phyloP scores from a whole-genome alignment of 371 early-diverging fungal genomes.

The Mortierella polycephala region DNA sequence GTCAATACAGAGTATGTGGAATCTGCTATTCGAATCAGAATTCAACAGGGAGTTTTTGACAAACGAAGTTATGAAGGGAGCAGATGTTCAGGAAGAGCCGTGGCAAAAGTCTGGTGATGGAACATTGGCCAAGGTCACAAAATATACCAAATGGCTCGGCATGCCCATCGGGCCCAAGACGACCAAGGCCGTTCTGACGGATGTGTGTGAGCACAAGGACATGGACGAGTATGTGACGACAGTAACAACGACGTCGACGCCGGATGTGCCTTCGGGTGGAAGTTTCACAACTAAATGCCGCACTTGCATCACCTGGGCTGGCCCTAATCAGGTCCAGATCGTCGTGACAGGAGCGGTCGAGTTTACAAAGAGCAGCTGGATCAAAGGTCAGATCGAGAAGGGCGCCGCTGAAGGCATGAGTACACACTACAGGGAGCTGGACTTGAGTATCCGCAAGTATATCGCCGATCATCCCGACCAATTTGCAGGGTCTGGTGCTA shows the following conservation, averaged over 20 bases:
- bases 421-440: constrained; percentile 66
- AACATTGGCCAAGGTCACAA: constrained; percentile 24
- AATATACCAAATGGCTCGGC: constrained; percentile 47
- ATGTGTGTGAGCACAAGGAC: constrained; percentile 69
- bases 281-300: constrained; percentile 80
- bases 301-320: constrained; percentile 87
- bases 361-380: constrained; percentile 78
- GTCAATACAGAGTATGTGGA: constrained; percentile 61
- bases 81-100: constrained; percentile 41
- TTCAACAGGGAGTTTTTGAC: constrained; percentile 42
- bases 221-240: constrained; percentile 67
- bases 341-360: constrained; percentile 78
- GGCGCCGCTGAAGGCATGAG: constrained; percentile 75
- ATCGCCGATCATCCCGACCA: constrained; percentile 54
- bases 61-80: constrained; percentile 39
- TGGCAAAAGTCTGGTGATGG: constrained; percentile 38
- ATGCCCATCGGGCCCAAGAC: constrained; percentile 73
- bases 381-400: constrained; percentile 81
- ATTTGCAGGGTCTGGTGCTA: constrained; percentile 13
- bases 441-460: constrained; percentile 66
- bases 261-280: constrained; percentile 89
- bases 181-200: constrained; percentile 74
- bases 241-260: constrained; percentile 77
- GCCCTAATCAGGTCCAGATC: constrained; percentile 67
- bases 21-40: constrained; percentile 58